Evolutionary conservation across 345 rosid genomes (phyloP).

Genomic region (Camelina neglecta): DNA sequence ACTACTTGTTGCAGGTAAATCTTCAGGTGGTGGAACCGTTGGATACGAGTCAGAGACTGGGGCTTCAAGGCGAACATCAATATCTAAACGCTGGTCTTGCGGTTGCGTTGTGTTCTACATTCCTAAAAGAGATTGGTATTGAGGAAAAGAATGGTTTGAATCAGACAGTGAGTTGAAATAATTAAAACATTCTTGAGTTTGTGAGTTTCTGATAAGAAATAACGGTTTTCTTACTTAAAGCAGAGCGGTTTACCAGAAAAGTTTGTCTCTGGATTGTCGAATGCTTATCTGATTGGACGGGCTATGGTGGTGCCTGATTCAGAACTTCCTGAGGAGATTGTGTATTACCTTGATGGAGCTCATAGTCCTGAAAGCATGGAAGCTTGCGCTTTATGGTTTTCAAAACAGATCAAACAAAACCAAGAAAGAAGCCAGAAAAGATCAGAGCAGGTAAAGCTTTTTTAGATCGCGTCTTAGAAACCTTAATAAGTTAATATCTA

Average conservation of each 20-base stretch:
- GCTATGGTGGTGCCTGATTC: conserved; percentile 79
- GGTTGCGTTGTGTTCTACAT: conserved; percentile 62
- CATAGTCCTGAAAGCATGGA: conserved; percentile 98
- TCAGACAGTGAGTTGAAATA: conserved; percentile 54
- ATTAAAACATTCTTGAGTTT: conserved; percentile 4
- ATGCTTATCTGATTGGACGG: conserved; percentile 83
- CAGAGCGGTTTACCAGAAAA: conserved; percentile 76
- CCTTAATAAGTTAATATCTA: neutral
- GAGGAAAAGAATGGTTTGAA: conserved; percentile 49
- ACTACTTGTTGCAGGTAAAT: conserved; percentile 57
- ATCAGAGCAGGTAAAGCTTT: conserved; percentile 30
- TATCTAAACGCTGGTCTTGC: conserved; percentile 93
- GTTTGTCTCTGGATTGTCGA: conserved; percentile 74
- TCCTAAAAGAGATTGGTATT: conserved; percentile 82
- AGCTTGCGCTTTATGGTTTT: conserved; percentile 88
- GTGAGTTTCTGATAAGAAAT: neutral
- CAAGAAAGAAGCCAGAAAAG: conserved; percentile 25
- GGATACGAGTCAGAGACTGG: conserved; percentile 67
- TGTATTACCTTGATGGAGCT: conserved; percentile 94
- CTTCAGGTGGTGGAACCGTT: conserved; percentile 72
- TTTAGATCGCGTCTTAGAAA: neutral
- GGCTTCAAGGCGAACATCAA: conserved; percentile 93
- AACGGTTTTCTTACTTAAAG: conserved; percentile 28
- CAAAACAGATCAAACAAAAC: conserved; percentile 48
- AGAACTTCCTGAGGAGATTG: conserved; percentile 64